Base-by-base conservation (phyloP, 2,329 filamentous ascomycete species). In the Fusarium devonianum region DNA sequence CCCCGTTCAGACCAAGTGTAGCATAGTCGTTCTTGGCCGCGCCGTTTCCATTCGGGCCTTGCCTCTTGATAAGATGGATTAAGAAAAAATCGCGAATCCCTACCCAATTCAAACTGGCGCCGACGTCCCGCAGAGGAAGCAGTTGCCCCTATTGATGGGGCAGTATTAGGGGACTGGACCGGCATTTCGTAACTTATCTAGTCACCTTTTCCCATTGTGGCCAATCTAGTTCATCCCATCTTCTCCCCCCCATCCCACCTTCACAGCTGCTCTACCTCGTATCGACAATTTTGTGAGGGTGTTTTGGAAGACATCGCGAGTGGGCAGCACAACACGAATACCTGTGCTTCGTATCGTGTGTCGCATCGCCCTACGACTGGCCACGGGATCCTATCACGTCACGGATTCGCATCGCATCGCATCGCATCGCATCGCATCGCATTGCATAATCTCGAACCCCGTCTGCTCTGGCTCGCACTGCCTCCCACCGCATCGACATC, bases 361-460 rank as follows among this genome's bases (percentile, higher is more conserved):
- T 22, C 21, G 21, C 21, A 22, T 22, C 21, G 21, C 9, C 5
- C 9, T 9, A 22, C 5, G 21, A 5, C 9, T 9, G 21, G 9
- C 21, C 21, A n/a, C n/a, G n/a, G n/a, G n/a, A n/a, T n/a, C n/a
- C n/a, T n/a, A n/a, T n/a, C n/a, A n/a, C n/a, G n/a, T n/a, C n/a
- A n/a, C n/a, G 6, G 21, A 6, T 22, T 22, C 42, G 25, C 34
- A 19, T 19, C 49, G 21, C 39, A 22, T 28, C 36, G 38, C 16
- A 55, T 58, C 40, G 48, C 18, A 49, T 58, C 46, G 32, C 40
- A 49, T 41, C 32, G 28, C 35, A 52, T 36, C 38, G 19, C 36
- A 33, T 33, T 18, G 37, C 17, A 40, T 40, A 33, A 19, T 22
- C 37, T 28, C 32, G 32, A 35, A 11, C 32, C 18, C 12, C 22